Evolutionary conservation across 1,139 yeast genomes (phyloP).

Genomic region (Nematodospora anomalae): DNA sequence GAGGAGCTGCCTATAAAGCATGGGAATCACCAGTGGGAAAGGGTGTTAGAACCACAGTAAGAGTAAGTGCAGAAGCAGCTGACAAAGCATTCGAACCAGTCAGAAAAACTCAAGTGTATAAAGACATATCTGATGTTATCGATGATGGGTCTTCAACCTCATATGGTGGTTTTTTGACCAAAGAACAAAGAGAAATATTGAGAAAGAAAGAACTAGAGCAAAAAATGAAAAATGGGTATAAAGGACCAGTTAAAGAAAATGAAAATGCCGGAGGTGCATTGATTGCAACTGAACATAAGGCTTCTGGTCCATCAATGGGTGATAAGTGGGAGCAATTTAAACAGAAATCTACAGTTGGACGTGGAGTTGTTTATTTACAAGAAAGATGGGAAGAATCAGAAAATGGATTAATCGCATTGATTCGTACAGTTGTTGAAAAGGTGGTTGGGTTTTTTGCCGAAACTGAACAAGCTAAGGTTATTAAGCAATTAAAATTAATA

Average conservation of each 20-base stretch:
- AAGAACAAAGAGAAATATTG: slow-evolving; percentile 76
- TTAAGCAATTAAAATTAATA: slow-evolving; percentile 80
- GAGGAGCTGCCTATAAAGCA: slow-evolving; percentile 84
- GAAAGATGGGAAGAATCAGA: slow-evolving; percentile 92
- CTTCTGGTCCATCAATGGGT: slow-evolving; percentile 67
- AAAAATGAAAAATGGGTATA: slow-evolving; percentile 54
- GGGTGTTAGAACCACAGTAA: slow-evolving; percentile 80
- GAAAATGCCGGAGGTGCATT: slow-evolving; percentile 86
- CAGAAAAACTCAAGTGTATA: slow-evolving; percentile 84
- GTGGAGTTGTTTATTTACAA: slow-evolving; percentile 59
- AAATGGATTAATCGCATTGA: slow-evolving; percentile 79
- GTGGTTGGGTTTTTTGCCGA: slow-evolving; percentile 90
- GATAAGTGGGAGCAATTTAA: slow-evolving; percentile 72
- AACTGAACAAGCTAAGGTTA: slow-evolving; percentile 92
- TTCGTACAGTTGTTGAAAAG: slow-evolving; percentile 79
- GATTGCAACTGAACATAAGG: slow-evolving; percentile 79
- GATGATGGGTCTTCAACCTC: slow-evolving; percentile 88
- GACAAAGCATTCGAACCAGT: slow-evolving; percentile 94
- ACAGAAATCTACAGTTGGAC: slow-evolving; percentile 69
- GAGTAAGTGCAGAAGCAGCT: slow-evolving; percentile 74
- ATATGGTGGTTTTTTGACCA: slow-evolving; percentile 90
- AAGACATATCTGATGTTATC: slow-evolving; percentile 83
- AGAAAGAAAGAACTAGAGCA: slow-evolving; percentile 63
- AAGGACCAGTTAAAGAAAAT: slow-evolving; percentile 72
- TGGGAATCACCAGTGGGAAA: slow-evolving; percentile 97